Base-by-base conservation (phyloP, 139 green algal species). In the Pedinophyceae sp. region DNA sequence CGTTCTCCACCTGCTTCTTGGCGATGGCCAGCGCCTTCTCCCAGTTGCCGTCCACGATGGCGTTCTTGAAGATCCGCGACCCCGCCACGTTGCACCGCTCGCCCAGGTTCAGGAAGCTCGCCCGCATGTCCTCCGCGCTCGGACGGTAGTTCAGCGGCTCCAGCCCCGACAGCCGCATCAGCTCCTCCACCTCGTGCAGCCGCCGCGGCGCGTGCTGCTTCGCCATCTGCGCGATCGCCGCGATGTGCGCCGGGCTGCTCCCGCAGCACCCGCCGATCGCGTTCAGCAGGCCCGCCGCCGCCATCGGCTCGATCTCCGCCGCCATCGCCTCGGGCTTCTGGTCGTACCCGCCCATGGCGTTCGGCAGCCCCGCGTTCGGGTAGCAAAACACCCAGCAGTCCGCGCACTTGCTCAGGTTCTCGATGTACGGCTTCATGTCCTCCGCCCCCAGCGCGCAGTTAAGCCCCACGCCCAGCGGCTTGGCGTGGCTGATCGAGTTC, bases 341-440 rank as follows among this genome's bases (percentile, higher is more conserved):
- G 76, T 97, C 89, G 58, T 97, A 97, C 4, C 88, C 89, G 39
- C 89, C 89, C 87, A 97, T 96, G 55, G 88, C 87, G 57, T 97
- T 97, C 55, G 89, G 89, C 59, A 97, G 75, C 29, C 89, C 89
- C 5, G 89, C 89, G 67, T 97, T 97, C 57, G 89, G 89, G 76
- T 97, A 96, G 73, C 78, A 90, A 66, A 96, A 92, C 51, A 96
- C 84, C 49, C 74, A 94, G 75, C 87, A 95, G 71, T 96, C 87
- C 0, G 85, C 82, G 53, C 74, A 89, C 20, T 65, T 57, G 30
- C 60, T 73, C 47, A 97, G 73, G 67, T 94, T 96, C 65, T 86
- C 82, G 0, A 95, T 69, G 71, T 96, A 97, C 57, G 75, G 60
- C 51, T 82, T 74, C 89, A 97, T 96, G 73, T 97, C 89, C 17